Base-by-base conservation (phyloP, 2,329 filamentous ascomycete genomes). In the Penicillium thymicola region DNA sequence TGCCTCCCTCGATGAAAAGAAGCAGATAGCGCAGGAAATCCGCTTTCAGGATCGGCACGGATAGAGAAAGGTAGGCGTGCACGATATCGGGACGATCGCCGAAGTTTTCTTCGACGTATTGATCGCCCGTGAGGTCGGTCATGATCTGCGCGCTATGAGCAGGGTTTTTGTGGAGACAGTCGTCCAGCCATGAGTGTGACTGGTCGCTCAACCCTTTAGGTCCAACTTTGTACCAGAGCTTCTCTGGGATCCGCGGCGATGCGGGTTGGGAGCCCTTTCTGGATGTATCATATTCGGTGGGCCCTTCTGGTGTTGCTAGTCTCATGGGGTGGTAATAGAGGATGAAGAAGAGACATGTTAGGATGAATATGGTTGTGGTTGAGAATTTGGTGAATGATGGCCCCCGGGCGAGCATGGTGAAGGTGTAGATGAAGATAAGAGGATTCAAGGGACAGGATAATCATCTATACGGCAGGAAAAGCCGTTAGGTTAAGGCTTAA, bases 211-310 rank as follows among this genome's bases (percentile, higher is more conserved):
- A 28, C 8, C 46, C 53, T 44, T 51, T 51, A 1, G 53, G 53
- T 9, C 53, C 47, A 11, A 37, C 40, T 36, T 55, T 55, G 38
- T 55, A 51, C 53, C 53, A 55, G 30, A 55, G 36, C 34, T 51
- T 55, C 21, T 42, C 23, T 4, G 53, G 53, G 40, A 55, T 55
- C 14, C 23, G 30, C 28, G 49, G 49, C 4, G 27, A 30, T 5
- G 45, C 28, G 3, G 6, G 13, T 27, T 52, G 32, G 23, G 14
- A 2, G 0, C 16, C 30, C 14, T 46, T 21, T 46, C 30, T 27
- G 4, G 34, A 40, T 28, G 13, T 2, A 10, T 48, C 36, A 40
- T 25, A 34, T 32, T 5, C 18, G 4, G 14, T 5, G 13, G 10
- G 27, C 1, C 18, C 28, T 18, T 23, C 18, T 27, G 48, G 40